Evolutionary conservation across 352 stramenopile genomes (phyloP), one percentile per base, ranked within the genome.

Genomic region (Phytopythium cucurbitacearum): DNA sequence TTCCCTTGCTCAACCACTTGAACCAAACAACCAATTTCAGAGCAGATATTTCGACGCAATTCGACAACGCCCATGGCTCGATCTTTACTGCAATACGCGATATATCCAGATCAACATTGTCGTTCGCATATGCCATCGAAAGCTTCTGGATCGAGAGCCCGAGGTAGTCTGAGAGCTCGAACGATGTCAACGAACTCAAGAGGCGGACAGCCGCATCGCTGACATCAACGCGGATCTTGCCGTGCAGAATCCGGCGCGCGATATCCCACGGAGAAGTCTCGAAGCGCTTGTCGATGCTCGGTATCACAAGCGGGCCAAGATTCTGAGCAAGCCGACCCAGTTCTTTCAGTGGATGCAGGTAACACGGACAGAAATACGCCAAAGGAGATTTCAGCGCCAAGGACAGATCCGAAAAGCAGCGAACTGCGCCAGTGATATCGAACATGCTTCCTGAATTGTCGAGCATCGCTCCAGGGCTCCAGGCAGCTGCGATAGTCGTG

Each of bases 21-120:
- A 79, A 12, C 62, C 62, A 74, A n/a, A 79, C 16, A 35, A 76
- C 48, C n/a, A 88, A 13, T 15, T 67, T 71, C 8, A 89, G 40
- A 34, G 65, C 67, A 15, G 62, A 85, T 5, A 91, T 56, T 50
- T 94, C 80, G 13, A 67, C 65, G 12, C 88, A 72, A 43, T 87
- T 76, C 34, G 72, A 75, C 4, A 91, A 38, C 1, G 73, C 72
- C 35, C 75, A 72, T 16, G 83, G 83, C n/a, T 91, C 76, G 42
- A 91, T 85, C 61, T 83, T 89, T 4, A 59, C 64, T 1, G 65
- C 69, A 33, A 90, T 33, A 39, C 69, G 69, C 10, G 76, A 62
- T 7, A 89, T 53, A 9, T 72, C 58, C 3, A 89, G 34, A 35
- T 73, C 61, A 5, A 76, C 64, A 35, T 51, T 62, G 1, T 65